Evolutionary conservation across 2,329 filamentous ascomycete species (phyloP), one percentile per base, ranked within the genome.

Genomic region (Botrytis fragariae): DNA sequence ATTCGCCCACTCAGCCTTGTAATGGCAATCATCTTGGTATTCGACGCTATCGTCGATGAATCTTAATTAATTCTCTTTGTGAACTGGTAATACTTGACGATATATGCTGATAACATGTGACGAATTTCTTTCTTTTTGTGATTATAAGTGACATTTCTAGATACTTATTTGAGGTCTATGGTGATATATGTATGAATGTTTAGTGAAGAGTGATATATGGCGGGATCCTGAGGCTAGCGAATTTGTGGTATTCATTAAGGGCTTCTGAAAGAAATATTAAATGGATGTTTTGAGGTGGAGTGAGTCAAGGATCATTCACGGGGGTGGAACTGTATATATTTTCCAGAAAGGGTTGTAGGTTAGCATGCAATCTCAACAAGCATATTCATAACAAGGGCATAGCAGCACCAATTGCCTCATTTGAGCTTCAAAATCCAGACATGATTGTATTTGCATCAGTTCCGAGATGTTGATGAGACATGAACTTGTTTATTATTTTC

Each of bases 111-210:
- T 51, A n/a, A n/a, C 12, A 5, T 6, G 4, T 51, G 25, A 51
- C 12, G 48, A 14, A n/a, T n/a, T 10, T n/a, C 12, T 51, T 12
- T 0, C 6, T 12, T 51, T 51, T 51, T 6, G 9, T n/a, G 10
- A 51, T 51, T 14, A 2, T 9, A 51, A 25, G 25, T 51, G 48
- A 14, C 3, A 51, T 12, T 51, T n/a, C 25, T 10, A 51, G 12
- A 51, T 12, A 51, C 10, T n/a, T 1, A 14, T 1, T n/a, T 51
- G 12, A 25, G 0, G 4, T 0, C 3, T 22, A 51, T n/a, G 10
- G 4, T 14, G 1, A 51, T 6, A 51, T 6, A 14, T 51, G 5
- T n/a, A 4, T 2, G 5, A 51, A 51, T n/a, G 48, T 14, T 3
- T 1, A 14, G 12, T 10, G 25, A n/a, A 5, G 5, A 14, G 25